A percentile compares a stretch with the other conserved stretches of the same genome.
Conservation (phyloP, 2,329 filamentous ascomycete species). For the Colletotrichum eremochloae region DNA sequence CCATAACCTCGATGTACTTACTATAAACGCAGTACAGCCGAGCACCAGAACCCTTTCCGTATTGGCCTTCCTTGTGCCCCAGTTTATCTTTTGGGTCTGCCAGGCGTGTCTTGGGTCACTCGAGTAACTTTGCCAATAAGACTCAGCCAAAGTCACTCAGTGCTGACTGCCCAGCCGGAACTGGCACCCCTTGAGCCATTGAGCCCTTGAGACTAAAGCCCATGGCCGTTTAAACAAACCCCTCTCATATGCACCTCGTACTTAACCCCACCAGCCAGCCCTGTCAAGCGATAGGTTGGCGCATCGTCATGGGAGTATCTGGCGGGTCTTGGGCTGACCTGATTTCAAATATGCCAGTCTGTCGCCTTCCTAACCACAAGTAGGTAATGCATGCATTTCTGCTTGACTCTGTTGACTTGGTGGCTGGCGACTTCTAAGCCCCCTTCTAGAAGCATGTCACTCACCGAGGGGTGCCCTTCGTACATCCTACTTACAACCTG, state of each 20-base stretch:
- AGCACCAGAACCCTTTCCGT: conserved; percentile 34
- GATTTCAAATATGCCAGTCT: conserved; percentile 20
- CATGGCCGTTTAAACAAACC: conserved; percentile 35
- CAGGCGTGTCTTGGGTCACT: conserved; percentile 36
- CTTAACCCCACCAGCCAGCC: conserved; percentile 39
- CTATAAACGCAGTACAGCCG: conserved; percentile 8
- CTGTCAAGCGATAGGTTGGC: conserved; percentile 38
- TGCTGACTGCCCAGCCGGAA: conserved; percentile 41
- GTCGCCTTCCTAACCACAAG: conserved; percentile 21
- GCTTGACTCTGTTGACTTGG: conserved; percentile 31
- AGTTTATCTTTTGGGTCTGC: conserved; percentile 40
- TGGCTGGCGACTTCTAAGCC: conserved; percentile 42
- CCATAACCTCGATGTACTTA: conserved; percentile 11
- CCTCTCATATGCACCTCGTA: conserved; percentile 21
- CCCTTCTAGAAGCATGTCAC: conserved; percentile 38
- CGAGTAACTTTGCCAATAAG: conserved; percentile 31
- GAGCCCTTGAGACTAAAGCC: conserved; percentile 18
- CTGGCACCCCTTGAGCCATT: neutral
- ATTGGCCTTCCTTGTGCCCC: conserved; percentile 36
- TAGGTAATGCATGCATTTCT: conserved; percentile 30
- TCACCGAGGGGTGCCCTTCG: conserved; percentile 36
- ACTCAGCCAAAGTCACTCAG: conserved; percentile 17
- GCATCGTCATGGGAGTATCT: conserved; percentile 32
- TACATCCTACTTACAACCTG: conserved; percentile 15
- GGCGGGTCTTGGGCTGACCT: conserved; percentile 37